Conservation (phyloP, 495 filamentous ascomycete species). For the Parathielavia hyrcaniae region DNA sequence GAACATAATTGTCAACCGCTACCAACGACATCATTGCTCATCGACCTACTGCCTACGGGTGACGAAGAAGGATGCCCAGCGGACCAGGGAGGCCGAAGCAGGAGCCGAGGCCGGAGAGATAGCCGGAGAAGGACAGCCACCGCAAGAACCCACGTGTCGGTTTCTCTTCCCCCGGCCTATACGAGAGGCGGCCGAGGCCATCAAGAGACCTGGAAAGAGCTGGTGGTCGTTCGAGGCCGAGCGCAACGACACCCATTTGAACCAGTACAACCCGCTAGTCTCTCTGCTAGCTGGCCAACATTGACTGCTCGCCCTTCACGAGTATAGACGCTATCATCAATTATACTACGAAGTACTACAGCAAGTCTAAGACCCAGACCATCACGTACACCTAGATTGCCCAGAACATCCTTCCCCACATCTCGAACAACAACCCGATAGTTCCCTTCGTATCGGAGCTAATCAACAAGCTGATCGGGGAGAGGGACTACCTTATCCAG, state of each 20-base stretch:
- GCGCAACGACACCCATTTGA: slow-evolving; percentile 7
- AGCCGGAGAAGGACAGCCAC: not conserved
- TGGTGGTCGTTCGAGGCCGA: slow-evolving; percentile 13
- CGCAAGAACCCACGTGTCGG: slow-evolving; percentile 2
- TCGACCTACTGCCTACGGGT: slow-evolving; percentile 2
- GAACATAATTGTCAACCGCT: slow-evolving; percentile 6
- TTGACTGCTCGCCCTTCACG: slow-evolving; percentile 4
- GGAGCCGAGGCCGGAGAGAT: too few relatives aligned
- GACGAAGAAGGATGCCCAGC: slow-evolving; percentile 1
- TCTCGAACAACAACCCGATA: slow-evolving; percentile 1
- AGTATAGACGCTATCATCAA: slow-evolving; percentile 1
- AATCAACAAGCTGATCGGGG: not conserved
- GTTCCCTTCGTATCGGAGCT: slow-evolving; percentile 1
- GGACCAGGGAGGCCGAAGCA: not conserved
- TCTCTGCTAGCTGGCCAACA: slow-evolving; percentile 8
- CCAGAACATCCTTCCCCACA: not conserved
- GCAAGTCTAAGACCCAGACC: slow-evolving; percentile 1
- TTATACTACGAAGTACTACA: slow-evolving; percentile 2
- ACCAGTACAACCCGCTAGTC: slow-evolving; percentile 10
- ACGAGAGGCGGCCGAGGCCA: not conserved
- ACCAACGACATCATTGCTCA: not conserved
- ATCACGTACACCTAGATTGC: not conserved
- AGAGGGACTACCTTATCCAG: slow-evolving; percentile 4
- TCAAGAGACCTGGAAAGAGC: slow-evolving; percentile 5
- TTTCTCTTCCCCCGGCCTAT: slow-evolving; percentile 4